phyloP scores from a whole-genome alignment of 129 eudicot species.

The Helianthus tuberosus region DNA sequence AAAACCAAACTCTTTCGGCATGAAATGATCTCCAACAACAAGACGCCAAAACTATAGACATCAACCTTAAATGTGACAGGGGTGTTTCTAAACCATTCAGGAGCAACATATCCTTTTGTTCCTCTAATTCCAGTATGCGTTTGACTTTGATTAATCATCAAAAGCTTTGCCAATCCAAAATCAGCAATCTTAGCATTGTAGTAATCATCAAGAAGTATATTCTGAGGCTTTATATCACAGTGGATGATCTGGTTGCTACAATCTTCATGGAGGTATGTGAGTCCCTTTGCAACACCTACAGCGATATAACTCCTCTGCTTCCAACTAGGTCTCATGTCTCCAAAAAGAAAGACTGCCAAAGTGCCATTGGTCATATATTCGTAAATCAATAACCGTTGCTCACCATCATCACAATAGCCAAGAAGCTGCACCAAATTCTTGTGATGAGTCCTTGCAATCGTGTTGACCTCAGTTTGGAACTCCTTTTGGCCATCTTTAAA shows the following conservation, averaged over 20 bases:
- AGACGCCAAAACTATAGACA: slow-evolving; percentile 58
- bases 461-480: slow-evolving; percentile 49
- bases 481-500: slow-evolving; percentile 38
- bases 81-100: slow-evolving; percentile 58
- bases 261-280: slow-evolving; percentile 58
- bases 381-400: slow-evolving; percentile 41
- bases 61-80: slow-evolving; percentile 51
- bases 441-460: slow-evolving; percentile 52
- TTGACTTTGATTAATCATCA: slow-evolving; percentile 42
- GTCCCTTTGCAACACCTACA: slow-evolving; percentile 54
- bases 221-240: slow-evolving; percentile 73
- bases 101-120: slow-evolving; percentile 74
- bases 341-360: slow-evolving; percentile 48
- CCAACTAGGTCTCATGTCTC: slow-evolving; percentile 44
- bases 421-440: slow-evolving; percentile 56
- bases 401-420: slow-evolving; percentile 56
- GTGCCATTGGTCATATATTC: slow-evolving; percentile 58
- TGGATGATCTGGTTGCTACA: slow-evolving; percentile 66
- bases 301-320: slow-evolving; percentile 40
- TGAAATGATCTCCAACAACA: slow-evolving; percentile 50
- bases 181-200: slow-evolving; percentile 52
- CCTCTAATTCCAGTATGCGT: slow-evolving; percentile 51
- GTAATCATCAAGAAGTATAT: slow-evolving; percentile 60
- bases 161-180: slow-evolving; percentile 64
- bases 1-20: slow-evolving; percentile 34